Evolutionary conservation across 495 filamentous ascomycete species (phyloP), one percentile per base, ranked within the genome.

Genomic region (Penicillium antarcticum): DNA sequence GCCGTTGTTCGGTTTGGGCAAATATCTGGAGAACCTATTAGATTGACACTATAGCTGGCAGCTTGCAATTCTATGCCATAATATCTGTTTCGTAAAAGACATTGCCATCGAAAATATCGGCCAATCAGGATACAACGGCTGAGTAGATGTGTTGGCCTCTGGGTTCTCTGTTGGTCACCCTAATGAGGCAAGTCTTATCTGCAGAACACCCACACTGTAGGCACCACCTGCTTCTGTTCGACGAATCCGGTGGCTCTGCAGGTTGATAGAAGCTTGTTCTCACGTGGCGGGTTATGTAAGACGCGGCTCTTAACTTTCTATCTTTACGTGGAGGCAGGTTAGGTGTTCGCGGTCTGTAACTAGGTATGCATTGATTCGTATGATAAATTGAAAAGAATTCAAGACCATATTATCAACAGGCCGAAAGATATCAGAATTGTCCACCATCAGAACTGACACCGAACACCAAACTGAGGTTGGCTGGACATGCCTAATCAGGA

Each of bases 21-120:
- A 64, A 54, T 52, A 46, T 24, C 49, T 61, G 55, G 61, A 64
- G 61, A 64, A 56, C 19, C 33, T 19, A 13, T 14, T 29, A 29
- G 9, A 9, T 29, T 29, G 26, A 29, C 26, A 29, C 26, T 10
- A 29, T 4, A 29, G 26, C n/a, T 24, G 10, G 5, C 18, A 45
- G 35, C 45, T 42, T 10, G 13, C 40, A 19, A 36, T 43, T 38
- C 23, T 24, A 42, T 55, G 31, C 34, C 44, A 53, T 57, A 51
- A 56, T 61, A 41, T 51, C 24, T 48, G 23, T 63, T 56, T 49
- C 53, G 60, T 63, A 61, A 61, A 61, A 37, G 24, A 9, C 42
- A 50, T 43, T 38, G 26, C 42, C 26, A 23, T 41, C 46, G 35
- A 44, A 35, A 39, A 17, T 31, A 5, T 5, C 9, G 21, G 40